These are phyloP conservation scores for Populus tomentosa DNA, from an alignment of 441 rosid species.

Conservation along the genomic window DNA sequence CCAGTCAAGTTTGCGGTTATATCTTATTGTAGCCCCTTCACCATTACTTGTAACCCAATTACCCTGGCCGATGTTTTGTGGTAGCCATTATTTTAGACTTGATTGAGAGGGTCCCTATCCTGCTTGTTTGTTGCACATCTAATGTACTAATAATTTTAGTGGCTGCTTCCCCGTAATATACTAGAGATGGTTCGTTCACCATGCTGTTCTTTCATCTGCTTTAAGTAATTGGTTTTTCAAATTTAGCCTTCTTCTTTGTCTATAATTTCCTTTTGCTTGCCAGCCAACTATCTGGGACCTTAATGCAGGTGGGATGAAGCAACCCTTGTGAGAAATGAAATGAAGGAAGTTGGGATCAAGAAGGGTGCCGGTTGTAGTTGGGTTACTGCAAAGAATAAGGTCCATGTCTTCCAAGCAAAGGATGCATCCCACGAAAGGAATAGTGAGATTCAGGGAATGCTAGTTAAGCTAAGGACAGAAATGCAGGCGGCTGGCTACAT, in stretches of 20 bases:
- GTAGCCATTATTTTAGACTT: not conserved
- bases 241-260: not conserved
- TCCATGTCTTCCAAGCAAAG: conserved; percentile 84
- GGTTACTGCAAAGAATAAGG: conserved; percentile 61
- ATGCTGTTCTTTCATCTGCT: not conserved
- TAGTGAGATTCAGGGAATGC: conserved; percentile 56
- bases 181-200: not conserved
- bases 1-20: not conserved
- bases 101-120: not conserved
- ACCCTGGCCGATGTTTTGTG: not conserved
- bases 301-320: conserved; percentile 85
- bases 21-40: not conserved
- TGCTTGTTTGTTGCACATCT: not conserved
- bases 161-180: not conserved
- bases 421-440: conserved; percentile 65
- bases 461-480: conserved; percentile 43
- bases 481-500: conserved; percentile 68
- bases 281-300: conserved; percentile 3
- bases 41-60: no score
- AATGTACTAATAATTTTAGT: not conserved
- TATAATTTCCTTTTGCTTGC: not conserved
- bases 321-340: conserved; percentile 56
- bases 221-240: not conserved
- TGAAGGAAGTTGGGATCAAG: conserved; percentile 68
- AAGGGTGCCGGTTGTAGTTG: conserved; percentile 87